A percentile compares a stretch with the other conserved stretches of the same genome.
These are phyloP conservation scores for Fomitiporia mediterranea DNA, from an alignment of 1,284 basidiomycete species.

Conservation along the genomic window DNA sequence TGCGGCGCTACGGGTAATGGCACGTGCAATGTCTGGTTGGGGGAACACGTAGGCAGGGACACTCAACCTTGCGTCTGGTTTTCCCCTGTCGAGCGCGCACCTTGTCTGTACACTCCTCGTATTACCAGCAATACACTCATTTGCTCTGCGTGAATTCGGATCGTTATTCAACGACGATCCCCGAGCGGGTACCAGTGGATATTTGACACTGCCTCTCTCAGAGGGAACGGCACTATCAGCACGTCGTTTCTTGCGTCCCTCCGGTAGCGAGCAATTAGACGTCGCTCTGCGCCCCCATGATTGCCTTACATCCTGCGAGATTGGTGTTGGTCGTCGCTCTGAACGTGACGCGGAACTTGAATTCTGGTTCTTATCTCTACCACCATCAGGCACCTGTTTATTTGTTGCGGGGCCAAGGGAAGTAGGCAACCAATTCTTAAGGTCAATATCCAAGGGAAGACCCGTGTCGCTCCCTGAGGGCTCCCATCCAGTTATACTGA, in stretches of 20 bases:
- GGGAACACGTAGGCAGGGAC: neutral
- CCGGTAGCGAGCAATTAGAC: neutral
- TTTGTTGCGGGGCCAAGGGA: too few species aligned
- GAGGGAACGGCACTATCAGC: too few species aligned
- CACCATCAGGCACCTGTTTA: neutral
- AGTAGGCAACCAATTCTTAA: neutral
- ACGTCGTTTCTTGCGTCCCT: neutral
- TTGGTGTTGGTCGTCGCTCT: neutral
- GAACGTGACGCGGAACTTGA: neutral
- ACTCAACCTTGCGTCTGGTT: neutral
- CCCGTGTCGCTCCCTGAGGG: constrained; percentile 1
- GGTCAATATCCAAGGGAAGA: neutral
- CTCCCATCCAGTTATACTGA: neutral
- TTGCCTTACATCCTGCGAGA: neutral
- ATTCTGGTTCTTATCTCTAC: neutral
- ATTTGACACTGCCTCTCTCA: too few species aligned
- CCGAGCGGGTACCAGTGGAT: too few species aligned
- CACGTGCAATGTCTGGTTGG: neutral
- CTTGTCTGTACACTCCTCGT: neutral
- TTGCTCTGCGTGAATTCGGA: too few species aligned
- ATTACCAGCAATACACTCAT: too few species aligned
- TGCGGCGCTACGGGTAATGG: constrained; percentile 7
- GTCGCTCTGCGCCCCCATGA: neutral
- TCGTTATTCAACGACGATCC: too few species aligned
- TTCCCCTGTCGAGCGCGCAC: neutral